Evolutionary conservation across 1,284 basidiomycete species (phyloP).

Genomic region (Xerocomus cyaneibrunnescens): DNA sequence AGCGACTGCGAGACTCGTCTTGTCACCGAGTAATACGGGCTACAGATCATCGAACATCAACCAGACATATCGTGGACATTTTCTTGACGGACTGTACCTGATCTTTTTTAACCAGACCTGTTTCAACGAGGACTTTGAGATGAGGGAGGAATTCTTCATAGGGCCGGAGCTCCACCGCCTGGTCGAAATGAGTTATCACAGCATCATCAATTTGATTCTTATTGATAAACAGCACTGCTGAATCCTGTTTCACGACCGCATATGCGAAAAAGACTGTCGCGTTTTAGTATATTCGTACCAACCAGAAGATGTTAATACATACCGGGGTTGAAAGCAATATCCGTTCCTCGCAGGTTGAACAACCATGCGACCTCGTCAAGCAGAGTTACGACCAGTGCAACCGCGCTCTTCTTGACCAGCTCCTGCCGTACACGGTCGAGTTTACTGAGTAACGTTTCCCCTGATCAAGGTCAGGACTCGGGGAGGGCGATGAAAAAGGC

Average conservation of each 20-base stretch:
- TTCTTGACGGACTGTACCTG: slow-evolving; percentile 31
- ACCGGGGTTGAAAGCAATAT: slow-evolving; percentile 91
- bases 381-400: slow-evolving; percentile 73
- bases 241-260: slow-evolving; percentile 72
- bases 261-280: slow-evolving; percentile 89
- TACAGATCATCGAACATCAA: slow-evolving; percentile 24
- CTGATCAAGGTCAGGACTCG: slow-evolving; percentile 33
- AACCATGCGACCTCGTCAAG: slow-evolving; percentile 94
- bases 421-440: slow-evolving; percentile 66
- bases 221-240: slow-evolving; percentile 76
- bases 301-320: slow-evolving; percentile 4
- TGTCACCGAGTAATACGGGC: slow-evolving; percentile 68
- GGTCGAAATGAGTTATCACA: slow-evolving; percentile 58
- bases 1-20: slow-evolving; percentile 76
- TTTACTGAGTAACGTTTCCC: slow-evolving; percentile 68
- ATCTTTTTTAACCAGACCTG: slow-evolving; percentile 47
- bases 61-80: not conserved
- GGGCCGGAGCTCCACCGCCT: slow-evolving; percentile 64
- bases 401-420: slow-evolving; percentile 61
- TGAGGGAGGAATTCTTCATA: slow-evolving; percentile 72
- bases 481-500: slow-evolving; percentile 13
- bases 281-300: not conserved
- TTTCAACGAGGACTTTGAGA: slow-evolving; percentile 51
- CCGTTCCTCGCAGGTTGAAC: slow-evolving; percentile 91
- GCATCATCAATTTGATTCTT: slow-evolving; percentile 58